Evolutionary conservation across 495 filamentous ascomycete genomes (phyloP).

Genomic region (Geopyxis carbonaria): DNA sequence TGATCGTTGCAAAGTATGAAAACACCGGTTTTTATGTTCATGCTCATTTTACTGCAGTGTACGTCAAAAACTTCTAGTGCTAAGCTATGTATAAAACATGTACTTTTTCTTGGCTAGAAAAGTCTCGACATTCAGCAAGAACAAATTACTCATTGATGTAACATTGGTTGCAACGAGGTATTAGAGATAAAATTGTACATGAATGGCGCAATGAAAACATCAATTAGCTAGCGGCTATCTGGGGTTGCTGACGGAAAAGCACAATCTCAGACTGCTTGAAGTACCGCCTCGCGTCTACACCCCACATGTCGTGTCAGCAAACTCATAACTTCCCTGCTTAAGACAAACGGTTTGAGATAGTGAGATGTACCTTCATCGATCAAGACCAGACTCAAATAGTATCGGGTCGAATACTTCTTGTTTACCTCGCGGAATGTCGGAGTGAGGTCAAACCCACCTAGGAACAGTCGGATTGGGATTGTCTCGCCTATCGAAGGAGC

Average conservation of each 20-base stretch:
- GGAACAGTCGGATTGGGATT: conserved; percentile 92
- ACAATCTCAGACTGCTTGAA: conserved; percentile 99
- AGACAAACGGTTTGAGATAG: not conserved
- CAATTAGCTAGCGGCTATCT: conserved; percentile 27
- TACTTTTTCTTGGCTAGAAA: not conserved
- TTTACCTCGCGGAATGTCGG: conserved; percentile 99
- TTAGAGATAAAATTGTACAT: not conserved
- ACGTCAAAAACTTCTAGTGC: too few relatives aligned
- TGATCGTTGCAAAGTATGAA: too few relatives aligned
- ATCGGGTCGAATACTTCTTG: conserved; percentile 98
- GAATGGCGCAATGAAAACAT: not conserved
- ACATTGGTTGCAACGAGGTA: not conserved
- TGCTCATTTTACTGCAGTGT: too few relatives aligned
- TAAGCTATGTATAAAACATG: too few relatives aligned
- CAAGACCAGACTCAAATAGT: conserved; percentile 90
- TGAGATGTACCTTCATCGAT: conserved; percentile 70
- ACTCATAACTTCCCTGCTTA: not conserved
- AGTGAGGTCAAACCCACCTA: conserved; percentile 93
- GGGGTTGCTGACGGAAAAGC: conserved; percentile 85
- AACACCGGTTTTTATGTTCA: too few relatives aligned
- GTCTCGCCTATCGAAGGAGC: conserved; percentile 52
- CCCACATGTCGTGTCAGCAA: conserved; percentile 1
- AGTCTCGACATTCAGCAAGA: not conserved
- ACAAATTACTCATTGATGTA: too few relatives aligned
- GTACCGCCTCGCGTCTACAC: conserved; percentile 77